Evolutionary conservation across 129 eudicot genomes (phyloP).

Genomic region (Centella asiatica): DNA sequence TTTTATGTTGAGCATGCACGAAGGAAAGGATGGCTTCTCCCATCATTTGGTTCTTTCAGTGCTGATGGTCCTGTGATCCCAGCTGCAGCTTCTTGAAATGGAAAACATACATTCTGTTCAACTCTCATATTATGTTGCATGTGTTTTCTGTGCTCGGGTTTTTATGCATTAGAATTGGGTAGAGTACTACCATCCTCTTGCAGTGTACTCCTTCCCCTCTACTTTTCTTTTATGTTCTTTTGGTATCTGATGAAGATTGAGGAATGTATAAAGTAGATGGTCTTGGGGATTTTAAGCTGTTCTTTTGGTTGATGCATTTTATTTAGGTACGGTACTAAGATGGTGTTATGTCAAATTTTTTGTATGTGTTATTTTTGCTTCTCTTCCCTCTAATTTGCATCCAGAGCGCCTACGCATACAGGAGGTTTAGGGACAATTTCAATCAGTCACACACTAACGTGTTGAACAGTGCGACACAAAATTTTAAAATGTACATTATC

Average conservation of each 20-base stretch:
- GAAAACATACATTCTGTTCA: background rate
- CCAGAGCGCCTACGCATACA: no score
- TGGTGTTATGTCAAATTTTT: no score
- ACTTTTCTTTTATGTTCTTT: background rate
- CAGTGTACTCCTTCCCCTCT: background rate
- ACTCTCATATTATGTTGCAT: background rate
- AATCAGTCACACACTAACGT: no score
- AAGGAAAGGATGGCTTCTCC: slow-evolving; percentile 60
- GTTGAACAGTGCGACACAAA: no score
- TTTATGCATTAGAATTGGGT: background rate
- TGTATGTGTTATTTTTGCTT: no score
- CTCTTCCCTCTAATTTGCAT: background rate
- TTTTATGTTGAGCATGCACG: slow-evolving; percentile 50
- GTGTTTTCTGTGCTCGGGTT: background rate
- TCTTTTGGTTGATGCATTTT: background rate
- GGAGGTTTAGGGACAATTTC: no score
- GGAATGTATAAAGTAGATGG: slow-evolving; percentile 3
- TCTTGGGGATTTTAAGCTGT: background rate
- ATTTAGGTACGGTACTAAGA: background rate
- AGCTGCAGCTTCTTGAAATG: background rate
- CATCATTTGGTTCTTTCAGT: slow-evolving; percentile 26
- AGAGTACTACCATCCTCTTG: background rate
- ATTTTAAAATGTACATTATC: no score
- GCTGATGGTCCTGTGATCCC: background rate
- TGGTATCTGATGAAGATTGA: background rate